Evolutionary conservation across 2,329 filamentous ascomycete genomes (phyloP).

Genomic region (Penicillium sp.): DNA sequence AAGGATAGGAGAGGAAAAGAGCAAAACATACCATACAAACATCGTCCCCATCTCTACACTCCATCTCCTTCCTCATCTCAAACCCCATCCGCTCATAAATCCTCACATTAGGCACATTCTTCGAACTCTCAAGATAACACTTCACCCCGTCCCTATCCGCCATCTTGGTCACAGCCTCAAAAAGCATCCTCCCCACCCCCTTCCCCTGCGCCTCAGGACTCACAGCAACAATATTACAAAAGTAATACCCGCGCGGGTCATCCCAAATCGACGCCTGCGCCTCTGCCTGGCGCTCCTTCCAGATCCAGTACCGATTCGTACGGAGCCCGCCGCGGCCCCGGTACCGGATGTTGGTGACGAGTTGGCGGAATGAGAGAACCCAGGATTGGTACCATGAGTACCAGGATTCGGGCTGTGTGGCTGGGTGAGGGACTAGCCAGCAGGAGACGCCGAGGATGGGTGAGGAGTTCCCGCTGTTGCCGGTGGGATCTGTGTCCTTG

Average conservation of each 20-base stretch:
- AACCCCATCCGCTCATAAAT: slow-evolving; percentile 74
- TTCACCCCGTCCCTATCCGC: slow-evolving; percentile 65
- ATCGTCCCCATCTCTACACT: slow-evolving; percentile 64
- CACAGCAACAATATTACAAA: slow-evolving; percentile 75
- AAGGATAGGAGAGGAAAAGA: not conserved
- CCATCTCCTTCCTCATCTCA: slow-evolving; percentile 64
- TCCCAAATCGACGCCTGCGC: slow-evolving; percentile 67
- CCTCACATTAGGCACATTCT: slow-evolving; percentile 66
- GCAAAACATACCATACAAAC: slow-evolving; percentile 50
- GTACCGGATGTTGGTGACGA: slow-evolving; percentile 66
- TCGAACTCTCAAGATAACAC: slow-evolving; percentile 72
- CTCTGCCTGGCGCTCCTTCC: slow-evolving; percentile 68
- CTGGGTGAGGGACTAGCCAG: slow-evolving; percentile 64
- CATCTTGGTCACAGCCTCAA: slow-evolving; percentile 63
- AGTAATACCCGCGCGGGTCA: slow-evolving; percentile 71
- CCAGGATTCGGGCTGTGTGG: slow-evolving; percentile 60
- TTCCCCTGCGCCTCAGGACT: slow-evolving; percentile 65
- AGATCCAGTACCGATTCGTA: slow-evolving; percentile 70
- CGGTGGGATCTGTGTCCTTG: slow-evolving; percentile 52
- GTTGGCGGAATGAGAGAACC: slow-evolving; percentile 64
- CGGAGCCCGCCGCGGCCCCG: slow-evolving; percentile 66
- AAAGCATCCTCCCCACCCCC: slow-evolving; percentile 66
- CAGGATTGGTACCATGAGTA: slow-evolving; percentile 63
- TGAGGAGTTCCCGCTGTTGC: not conserved
- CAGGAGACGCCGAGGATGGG: slow-evolving; percentile 70